These are phyloP conservation scores for Cutaneotrichosporon sp. DNA, from an alignment of 1,284 basidiomycete genomes.

Conservation along the genomic window DNA sequence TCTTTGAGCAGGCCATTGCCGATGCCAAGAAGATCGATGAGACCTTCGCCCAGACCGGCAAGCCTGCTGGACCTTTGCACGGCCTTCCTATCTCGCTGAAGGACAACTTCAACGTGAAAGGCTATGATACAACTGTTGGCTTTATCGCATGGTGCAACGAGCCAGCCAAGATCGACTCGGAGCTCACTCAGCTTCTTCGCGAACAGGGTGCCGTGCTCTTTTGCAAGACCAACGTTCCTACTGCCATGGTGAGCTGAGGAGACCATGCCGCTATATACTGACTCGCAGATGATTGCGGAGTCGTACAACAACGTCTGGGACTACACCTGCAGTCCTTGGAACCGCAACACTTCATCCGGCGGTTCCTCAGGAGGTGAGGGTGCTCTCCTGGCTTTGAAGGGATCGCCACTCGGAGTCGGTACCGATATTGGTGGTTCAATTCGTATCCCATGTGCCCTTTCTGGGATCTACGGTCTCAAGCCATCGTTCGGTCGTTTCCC, in stretches of 20 bases:
- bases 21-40: slow-evolving; percentile 49
- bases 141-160: slow-evolving; percentile 36
- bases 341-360: slow-evolving; percentile 55
- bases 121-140: slow-evolving; percentile 45
- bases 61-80: slow-evolving; percentile 50
- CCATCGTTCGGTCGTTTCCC: slow-evolving; percentile 68
- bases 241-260: slow-evolving; percentile 25
- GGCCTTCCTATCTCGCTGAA: slow-evolving; percentile 54
- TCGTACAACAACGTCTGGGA: slow-evolving; percentile 55
- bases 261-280: not conserved
- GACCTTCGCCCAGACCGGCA: slow-evolving; percentile 41
- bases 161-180: slow-evolving; percentile 26
- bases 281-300: slow-evolving; percentile 33
- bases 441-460: slow-evolving; percentile 62
- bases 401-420: slow-evolving; percentile 62
- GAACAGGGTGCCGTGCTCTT: slow-evolving; percentile 35
- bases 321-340: slow-evolving; percentile 61
- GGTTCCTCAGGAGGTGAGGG: slow-evolving; percentile 63
- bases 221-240: slow-evolving; percentile 43
- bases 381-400: slow-evolving; percentile 56
- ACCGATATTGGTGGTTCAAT: slow-evolving; percentile 69
- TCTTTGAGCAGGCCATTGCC: slow-evolving; percentile 48
- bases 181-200: slow-evolving; percentile 32
- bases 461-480: slow-evolving; percentile 64
- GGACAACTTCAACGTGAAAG: slow-evolving; percentile 42